Evolutionary conservation across 805 yeast species (phyloP), one percentile per base, ranked within the genome.

Genomic region (Hanseniaspora occidentalis): DNA sequence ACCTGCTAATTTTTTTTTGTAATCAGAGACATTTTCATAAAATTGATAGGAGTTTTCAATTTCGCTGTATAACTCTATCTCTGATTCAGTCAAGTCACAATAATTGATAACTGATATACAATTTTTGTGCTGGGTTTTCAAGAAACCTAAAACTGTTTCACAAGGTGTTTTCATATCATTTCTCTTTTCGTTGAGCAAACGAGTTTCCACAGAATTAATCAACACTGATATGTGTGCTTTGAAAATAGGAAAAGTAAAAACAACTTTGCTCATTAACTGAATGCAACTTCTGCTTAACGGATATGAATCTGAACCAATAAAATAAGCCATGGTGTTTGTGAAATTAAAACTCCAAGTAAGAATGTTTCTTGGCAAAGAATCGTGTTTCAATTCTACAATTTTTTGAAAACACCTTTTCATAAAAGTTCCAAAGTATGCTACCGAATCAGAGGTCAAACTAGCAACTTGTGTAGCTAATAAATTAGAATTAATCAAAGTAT

Each of bases 101-200:
- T 78, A 76, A 16, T 79, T 82, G 70, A 76, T 71, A 36, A 67
- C 47, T 35, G 65, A 69, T 2, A 74, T 60, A 69, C 81, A 71
- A 0, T 61, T 58, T 27, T 62, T 66, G 17, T 71, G 57, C 35
- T 76, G 65, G 1, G 84, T 73, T 42, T 70, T 72, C 19, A 81
- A 58, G 45, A 77, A 77, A 0, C 85, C 88, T 39, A 73, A 61
- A 39, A 82, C 65, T 1, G 92, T 88, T 55, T 69, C 75, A 0
- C 85, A 76, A 1, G 95, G 79, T 26, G 88, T 62, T 51, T 75
- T 81, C 50, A 88, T 68, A 58, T 88, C 97, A 41, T 83, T 88
- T 47, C 96, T 70, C 3, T 61, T 53, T 46, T 88, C 96, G 0
- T 56, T 51, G 4, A 56, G 45, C 6, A 73, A 52, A 17, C 82